Base-by-base conservation (phyloP, 306 rosid genomes). In the Lablab purpureus region DNA sequence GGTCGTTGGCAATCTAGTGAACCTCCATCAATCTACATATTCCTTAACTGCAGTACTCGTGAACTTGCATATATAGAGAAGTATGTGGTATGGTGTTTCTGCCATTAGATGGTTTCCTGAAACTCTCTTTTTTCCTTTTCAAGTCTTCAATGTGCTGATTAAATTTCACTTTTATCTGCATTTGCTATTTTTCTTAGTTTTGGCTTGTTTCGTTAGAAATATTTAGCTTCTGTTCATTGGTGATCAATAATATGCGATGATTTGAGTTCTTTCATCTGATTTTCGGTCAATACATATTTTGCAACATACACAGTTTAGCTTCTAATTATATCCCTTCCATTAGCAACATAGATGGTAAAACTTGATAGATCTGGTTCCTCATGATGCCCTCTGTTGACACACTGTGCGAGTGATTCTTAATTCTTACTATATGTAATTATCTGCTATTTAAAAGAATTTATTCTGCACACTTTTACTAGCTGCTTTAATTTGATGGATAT, bases 61-160 rank as follows among this genome's bases (percentile, higher is more conserved):
- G 99, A 95, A 78, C 98, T 95, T 78, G 97, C 75, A 43, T 76
- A 83, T 80, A 88, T 95, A 77, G 99, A 95, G 97, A 91, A 95
- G 89, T 95, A 92, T 81, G 92, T 95, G 97, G 98, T 92, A 88
- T 83, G 99, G 73, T 71, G 78, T 77, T 85, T 88, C 84, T 41
- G 40, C 84, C 80, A 25, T 83, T 75, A 45, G 63, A 80, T 86
- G 77, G 58, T 79, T 75, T 75, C 67, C 56, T 76, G 52, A 54
- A 73, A 50, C 60, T 59, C 19, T 14, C 1, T 6, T 43, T 21
- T 76, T 32, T 71, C 30, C 18, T 58, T 52, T 73, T 74, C 37
- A 11, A 74, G 37, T 62, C 52, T 64, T 73, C 77, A 73, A 56
- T 67, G 58, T 75, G 69, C 32, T 25, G 7, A 49, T 51, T 49